phyloP scores from a whole-genome alignment of 208 protist species.

The Wallacemonas sp. region DNA sequence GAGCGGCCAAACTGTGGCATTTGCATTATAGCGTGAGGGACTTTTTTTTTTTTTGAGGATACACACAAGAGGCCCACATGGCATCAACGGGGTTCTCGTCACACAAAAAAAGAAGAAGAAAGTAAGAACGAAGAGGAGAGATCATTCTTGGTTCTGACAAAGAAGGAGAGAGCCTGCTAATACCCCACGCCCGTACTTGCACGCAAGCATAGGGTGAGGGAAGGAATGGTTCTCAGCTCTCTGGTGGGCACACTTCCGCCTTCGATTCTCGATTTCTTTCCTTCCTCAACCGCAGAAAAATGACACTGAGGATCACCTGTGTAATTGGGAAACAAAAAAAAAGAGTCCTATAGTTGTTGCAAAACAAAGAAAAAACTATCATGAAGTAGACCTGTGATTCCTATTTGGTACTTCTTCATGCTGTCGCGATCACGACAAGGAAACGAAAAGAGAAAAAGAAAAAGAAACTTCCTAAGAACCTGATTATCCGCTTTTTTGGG shows the following conservation, averaged over 20 bases:
- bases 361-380: constrained; percentile 17
- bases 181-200: no score
- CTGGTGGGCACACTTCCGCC: no score
- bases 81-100: not conserved
- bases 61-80: constrained; percentile 2
- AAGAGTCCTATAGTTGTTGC: constrained; percentile 1
- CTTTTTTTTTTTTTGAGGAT: constrained; percentile 8
- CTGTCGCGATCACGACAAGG: not conserved
- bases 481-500: not conserved
- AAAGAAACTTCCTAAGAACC: constrained; percentile 10
- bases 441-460: constrained; percentile 17
- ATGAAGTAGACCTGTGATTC: constrained; percentile 11
- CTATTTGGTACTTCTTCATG: constrained; percentile 8
- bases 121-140: no score
- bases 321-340: constrained; percentile 7
- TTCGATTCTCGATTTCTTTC: not conserved
- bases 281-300: not conserved
- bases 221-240: no score
- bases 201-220: no score
- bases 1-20: no score
- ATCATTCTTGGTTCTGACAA: no score
- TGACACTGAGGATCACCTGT: not conserved
- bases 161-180: no score
- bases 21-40: no score
- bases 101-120: not conserved